Percentiles rank a stretch among this genome's conserved stretches.
These are phyloP conservation scores for Alternaria rosae DNA, from an alignment of 2,329 filamentous ascomycete species.

Conservation along the genomic window DNA sequence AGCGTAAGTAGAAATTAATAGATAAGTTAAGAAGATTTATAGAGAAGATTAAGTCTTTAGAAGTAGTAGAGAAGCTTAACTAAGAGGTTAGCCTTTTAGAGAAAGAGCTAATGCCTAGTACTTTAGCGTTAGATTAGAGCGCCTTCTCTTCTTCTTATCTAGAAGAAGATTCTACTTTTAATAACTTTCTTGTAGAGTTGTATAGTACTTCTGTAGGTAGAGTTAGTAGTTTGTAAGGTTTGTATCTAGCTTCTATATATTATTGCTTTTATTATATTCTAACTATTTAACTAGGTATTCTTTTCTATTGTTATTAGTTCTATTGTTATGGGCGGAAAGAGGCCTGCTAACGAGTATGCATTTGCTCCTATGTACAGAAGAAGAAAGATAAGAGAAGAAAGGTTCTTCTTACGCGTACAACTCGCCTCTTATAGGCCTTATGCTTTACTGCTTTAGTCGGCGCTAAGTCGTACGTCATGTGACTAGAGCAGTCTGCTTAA, in stretches of 20 bases:
- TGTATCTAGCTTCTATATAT: neutral
- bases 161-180: neutral
- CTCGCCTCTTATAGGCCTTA: too few relatives aligned
- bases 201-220: neutral
- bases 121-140: neutral
- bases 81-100: neutral
- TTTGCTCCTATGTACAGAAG: too few relatives aligned
- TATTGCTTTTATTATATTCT: neutral
- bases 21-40: neutral
- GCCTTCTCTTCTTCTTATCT: neutral
- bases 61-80: neutral
- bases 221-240: neutral
- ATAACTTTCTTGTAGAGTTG: neutral
- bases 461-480: too few relatives aligned
- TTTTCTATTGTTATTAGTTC: neutral
- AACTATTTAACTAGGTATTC: slow-evolving; percentile 1
- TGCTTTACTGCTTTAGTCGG: too few relatives aligned
- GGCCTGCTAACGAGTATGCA: too few relatives aligned
- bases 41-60: neutral
- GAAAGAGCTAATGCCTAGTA: neutral
- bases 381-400: too few relatives aligned
- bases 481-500: too few relatives aligned
- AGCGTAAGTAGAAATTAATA: too few relatives aligned
- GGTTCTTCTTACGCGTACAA: too few relatives aligned
- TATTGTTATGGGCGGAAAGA: too few relatives aligned